Base-by-base conservation (phyloP, 2,329 filamentous ascomycete species). In the Torrubiellomyces zombiae region DNA sequence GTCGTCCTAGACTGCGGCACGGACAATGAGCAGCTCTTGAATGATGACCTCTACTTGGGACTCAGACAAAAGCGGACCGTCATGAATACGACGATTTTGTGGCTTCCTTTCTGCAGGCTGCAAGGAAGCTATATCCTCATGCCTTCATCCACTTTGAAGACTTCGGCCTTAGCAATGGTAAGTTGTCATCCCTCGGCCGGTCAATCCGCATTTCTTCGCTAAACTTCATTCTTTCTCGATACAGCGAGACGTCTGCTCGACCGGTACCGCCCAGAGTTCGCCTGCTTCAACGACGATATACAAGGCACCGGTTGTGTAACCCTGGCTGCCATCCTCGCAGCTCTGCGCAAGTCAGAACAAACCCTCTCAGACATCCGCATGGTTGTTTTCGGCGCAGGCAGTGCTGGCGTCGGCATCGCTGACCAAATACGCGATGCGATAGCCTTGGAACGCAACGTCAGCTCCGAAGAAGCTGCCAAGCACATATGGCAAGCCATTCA, bases 81-180 rank as follows among this genome's bases (percentile, higher is more conserved):
- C 53, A 77, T 36, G 50, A 70, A 37, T 92, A 92, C 40, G 78
- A 86, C 40, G 47, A 66, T 1, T 80, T 92, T 32, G 68, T 91
- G 2, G 75, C 81, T 22, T 66, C 53, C 0, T 92, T 92, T 39
- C 67, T 92, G 7, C 54, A 60, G 25, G 60, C 69, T 0, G 75
- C 75, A 1, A 58, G 71, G 21, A 69, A 75, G 37, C 58, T 71
- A 2, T 92, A 75, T 32, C 83, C 83, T 0, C 71, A 63, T 22
- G 81, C 83, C 0, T 86, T 85, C 38, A 75, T 92, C 12, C 82
- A 92, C 41, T 92, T 91, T 38, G 80, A 92, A 40, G 83, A 92
- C 42, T 91, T 92, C 52, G 82, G 81, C 1, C 52, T 91, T 1
- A 48, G 49, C 2, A 92, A 92, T 39, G 67, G 66, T 64, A 32